Evolutionary conservation across 495 filamentous ascomycete species (phyloP), one percentile per base, ranked within the genome.

Genomic region (Halenospora varia): DNA sequence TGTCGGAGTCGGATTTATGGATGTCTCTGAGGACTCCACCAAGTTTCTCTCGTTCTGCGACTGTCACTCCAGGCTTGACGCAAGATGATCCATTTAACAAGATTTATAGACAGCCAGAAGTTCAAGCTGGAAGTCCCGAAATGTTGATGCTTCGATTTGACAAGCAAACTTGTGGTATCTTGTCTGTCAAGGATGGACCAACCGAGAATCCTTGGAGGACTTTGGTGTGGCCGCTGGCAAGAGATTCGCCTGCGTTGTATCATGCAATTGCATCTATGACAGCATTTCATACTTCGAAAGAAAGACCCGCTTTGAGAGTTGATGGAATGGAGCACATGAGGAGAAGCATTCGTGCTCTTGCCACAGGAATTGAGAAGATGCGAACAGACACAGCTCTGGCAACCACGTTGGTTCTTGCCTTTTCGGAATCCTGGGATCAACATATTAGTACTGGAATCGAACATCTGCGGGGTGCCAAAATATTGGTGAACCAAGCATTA

Each of bases 151-250:
- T 84, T 24, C 79, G 86, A 25, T 92, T 88, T 63, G 84, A 90
- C 63, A 75, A 78, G 45, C 71, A 86, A 23, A 92, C 88, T 0
- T 91, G 88, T 62, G 86, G 87, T 8, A 89, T 92, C 51, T 74
- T 92, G 25, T 91, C 88, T 6, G 75, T 92, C 51, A 83, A 83
- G 59, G 88, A 91, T 69, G 88, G 88, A 0, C 77, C 75, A 11
- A 81, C 74, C 19, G 88, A 91, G 66, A 92, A 92, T 62, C 88
- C 88, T 2, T 92, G 88, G 88, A 77, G 86, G 39, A 90, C 80
- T 0, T 73, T 88, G 20, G 72, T 92, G 8, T 90, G 86, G 86
- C 88, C 88, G 0, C 61, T 92, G 39, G 87, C 85, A 6, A 75
- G 72, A 60, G 76, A 84, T 20, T 86, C 79, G 10, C 82, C 87